These are phyloP conservation scores for Phytophthora pisi DNA, from an alignment of 352 stramenopile species.

Conservation along the genomic window DNA sequence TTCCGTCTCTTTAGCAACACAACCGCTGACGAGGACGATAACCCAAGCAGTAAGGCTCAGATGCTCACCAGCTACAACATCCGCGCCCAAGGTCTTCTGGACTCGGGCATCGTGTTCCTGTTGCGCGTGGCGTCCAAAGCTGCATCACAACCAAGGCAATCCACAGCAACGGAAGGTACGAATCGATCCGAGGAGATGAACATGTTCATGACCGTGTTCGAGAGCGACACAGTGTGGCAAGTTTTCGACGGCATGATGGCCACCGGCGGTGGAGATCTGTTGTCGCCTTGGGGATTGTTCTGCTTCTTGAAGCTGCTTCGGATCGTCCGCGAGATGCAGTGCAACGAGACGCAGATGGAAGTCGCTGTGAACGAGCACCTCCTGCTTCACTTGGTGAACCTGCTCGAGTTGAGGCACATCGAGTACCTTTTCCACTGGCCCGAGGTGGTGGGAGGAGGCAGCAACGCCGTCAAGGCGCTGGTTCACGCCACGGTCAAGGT, in stretches of 20 bases:
- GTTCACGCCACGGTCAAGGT: conserved; percentile 88
- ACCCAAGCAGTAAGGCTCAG: conserved; percentile 40
- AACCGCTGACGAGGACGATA: conserved; percentile 14
- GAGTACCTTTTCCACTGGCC: conserved; percentile 75
- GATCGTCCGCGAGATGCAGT: conserved; percentile 73
- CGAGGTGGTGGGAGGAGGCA: conserved; percentile 76
- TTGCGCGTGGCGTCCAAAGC: conserved; percentile 67
- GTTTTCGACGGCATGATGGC: conserved; percentile 53
- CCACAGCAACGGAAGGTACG: conserved; percentile 1
- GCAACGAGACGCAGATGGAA: conserved; percentile 48
- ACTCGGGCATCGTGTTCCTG: conserved; percentile 67
- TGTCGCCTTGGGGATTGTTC: conserved; percentile 87
- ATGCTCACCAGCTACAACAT: conserved; percentile 76
- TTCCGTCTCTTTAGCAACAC: conserved; percentile 57
- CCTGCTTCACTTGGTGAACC: conserved; percentile 59
- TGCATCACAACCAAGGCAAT: conserved; percentile 25
- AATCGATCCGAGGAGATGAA: conserved; percentile 34
- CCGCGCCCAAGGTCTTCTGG: conserved; percentile 64
- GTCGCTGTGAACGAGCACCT: conserved; percentile 60
- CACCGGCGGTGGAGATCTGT: conserved; percentile 56
- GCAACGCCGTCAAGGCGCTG: conserved; percentile 80
- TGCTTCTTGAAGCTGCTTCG: conserved; percentile 84
- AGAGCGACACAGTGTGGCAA: conserved; percentile 53
- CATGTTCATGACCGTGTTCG: conserved; percentile 53
- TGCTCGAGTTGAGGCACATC: conserved; percentile 68